Percentiles rank a stretch among this genome's conserved stretches.
Conservation (phyloP, 2,329 filamentous ascomycete genomes). For the Amesomyces nigricolor region DNA sequence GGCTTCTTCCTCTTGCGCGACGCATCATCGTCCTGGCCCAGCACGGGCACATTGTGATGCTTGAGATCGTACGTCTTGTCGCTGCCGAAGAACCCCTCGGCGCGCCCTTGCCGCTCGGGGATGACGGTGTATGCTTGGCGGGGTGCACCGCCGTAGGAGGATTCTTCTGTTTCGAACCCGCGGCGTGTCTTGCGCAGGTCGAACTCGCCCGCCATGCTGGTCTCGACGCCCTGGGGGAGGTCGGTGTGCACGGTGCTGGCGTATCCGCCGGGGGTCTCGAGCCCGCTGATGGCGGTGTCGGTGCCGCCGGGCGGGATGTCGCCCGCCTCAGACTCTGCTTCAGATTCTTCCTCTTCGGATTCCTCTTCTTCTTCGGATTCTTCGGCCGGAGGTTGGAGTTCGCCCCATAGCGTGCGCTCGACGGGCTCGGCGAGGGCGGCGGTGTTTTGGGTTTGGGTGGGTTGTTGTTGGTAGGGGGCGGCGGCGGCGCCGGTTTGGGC, state of each 20-base stretch:
- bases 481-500: constrained; percentile 27
- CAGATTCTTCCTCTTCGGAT: constrained; percentile 51
- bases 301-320: constrained; percentile 58
- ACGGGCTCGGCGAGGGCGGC: constrained; percentile 63
- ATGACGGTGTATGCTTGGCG: constrained; percentile 85
- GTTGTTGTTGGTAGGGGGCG: constrained; percentile 18
- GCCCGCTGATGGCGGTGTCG: constrained; percentile 68
- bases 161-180: constrained; percentile 83
- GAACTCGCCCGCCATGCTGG: constrained; percentile 78
- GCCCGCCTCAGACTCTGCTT: constrained; percentile 59
- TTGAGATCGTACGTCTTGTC: constrained; percentile 89
- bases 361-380: constrained; percentile 63
- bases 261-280: constrained; percentile 77
- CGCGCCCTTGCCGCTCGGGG: constrained; percentile 77
- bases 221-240: constrained; percentile 60
- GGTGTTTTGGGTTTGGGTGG: constrained; percentile 29
- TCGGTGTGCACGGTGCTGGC: constrained; percentile 77
- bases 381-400: constrained; percentile 74
- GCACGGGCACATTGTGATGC: constrained; percentile 54
- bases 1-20: constrained; percentile 84
- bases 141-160: constrained; percentile 45
- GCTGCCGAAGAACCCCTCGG: constrained; percentile 92
- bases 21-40: constrained; percentile 60
- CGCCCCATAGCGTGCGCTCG: constrained; percentile 86
- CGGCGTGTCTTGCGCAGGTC: constrained; percentile 82